Evolutionary conservation across 176 grass and related monocot genomes (phyloP).

Genomic region (Oryza meyeriana): DNA sequence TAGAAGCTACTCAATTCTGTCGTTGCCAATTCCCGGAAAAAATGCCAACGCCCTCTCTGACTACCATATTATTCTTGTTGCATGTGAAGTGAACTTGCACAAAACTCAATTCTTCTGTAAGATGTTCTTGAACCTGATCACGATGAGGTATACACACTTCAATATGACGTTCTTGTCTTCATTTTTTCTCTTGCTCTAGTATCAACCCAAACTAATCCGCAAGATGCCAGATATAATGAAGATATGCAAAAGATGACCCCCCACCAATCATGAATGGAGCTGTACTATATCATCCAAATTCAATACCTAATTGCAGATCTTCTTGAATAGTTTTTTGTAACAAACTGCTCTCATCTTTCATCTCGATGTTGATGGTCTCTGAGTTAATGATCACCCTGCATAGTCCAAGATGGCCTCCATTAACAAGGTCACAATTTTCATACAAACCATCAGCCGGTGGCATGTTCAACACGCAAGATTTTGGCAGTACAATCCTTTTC

Average conservation of each 20-base stretch:
- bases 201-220: neutral
- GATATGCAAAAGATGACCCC: neutral
- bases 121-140: neutral
- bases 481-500: constrained; percentile 40
- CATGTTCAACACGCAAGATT: constrained; percentile 73
- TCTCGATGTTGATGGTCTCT: constrained; percentile 42
- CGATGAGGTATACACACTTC: neutral
- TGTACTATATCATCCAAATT: constrained; percentile 48
- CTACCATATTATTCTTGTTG: neutral
- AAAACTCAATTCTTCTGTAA: neutral
- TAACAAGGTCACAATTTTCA: constrained; percentile 52
- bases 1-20: neutral
- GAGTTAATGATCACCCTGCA: constrained; percentile 50
- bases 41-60: neutral
- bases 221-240: neutral
- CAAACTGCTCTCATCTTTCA: constrained; percentile 33
- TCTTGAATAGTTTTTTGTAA: constrained; percentile 23
- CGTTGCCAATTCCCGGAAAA: neutral
- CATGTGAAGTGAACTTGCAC: neutral
- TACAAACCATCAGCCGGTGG: constrained; percentile 56
- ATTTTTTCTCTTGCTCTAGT: neutral
- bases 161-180: neutral
- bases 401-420: constrained; percentile 37
- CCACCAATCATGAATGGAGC: neutral
- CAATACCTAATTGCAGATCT: constrained; percentile 33